Conservation (phyloP, 306 rosid genomes). For the Carpinus fangiana region DNA sequence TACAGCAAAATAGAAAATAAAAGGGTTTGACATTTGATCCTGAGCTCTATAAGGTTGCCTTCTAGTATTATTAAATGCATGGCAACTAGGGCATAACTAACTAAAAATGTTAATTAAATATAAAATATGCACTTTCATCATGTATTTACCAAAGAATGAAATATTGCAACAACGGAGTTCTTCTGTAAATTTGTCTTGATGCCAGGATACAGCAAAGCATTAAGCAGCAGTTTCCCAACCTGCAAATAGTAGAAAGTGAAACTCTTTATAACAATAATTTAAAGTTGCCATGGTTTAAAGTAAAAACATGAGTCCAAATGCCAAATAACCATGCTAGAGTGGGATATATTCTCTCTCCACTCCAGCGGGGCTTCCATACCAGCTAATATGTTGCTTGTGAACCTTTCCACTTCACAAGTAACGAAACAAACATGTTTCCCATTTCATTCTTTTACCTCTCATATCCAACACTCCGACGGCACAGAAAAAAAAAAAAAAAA, state of each 20-base stretch:
- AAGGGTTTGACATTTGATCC: background rate
- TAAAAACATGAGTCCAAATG: background rate
- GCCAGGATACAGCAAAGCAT: conserved; percentile 89
- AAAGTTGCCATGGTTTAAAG: background rate
- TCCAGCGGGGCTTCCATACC: background rate
- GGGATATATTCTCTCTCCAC: background rate
- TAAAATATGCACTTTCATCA: background rate
- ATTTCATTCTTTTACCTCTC: background rate
- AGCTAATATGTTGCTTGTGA: background rate
- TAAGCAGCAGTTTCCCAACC: conserved; percentile 92
- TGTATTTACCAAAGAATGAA: conserved; percentile 78
- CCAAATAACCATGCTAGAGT: too few relatives aligned
- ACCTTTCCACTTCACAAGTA: background rate
- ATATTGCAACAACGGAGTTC: conserved; percentile 92
- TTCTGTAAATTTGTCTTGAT: conserved; percentile 87
- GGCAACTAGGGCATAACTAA: background rate
- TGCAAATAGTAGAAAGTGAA: conserved; percentile 44
- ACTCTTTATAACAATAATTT: background rate
- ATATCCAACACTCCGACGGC: background rate
- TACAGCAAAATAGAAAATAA: background rate
- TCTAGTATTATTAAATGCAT: background rate
- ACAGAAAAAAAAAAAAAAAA: background rate
- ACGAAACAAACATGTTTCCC: background rate
- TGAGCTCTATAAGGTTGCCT: background rate
- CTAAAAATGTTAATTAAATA: background rate